Base-by-base conservation (phyloP, 2,329 filamentous ascomycete genomes). In the Pseudocercospora eumusae region DNA sequence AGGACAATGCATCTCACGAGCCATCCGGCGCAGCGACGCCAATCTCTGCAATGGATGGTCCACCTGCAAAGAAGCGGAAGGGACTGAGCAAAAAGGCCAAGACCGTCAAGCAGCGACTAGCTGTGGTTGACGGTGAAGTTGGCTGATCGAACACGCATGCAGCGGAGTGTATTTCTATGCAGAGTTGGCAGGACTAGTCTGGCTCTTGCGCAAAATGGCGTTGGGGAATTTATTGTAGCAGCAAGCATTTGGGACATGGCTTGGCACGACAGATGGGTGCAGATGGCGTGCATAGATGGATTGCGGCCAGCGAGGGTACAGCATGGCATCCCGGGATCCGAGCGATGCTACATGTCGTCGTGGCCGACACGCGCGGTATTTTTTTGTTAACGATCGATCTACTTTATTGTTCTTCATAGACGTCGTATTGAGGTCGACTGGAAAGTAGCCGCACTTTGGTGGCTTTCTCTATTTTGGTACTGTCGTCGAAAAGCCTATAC, bases 21-120 rank as follows among this genome's bases (percentile, higher is more conserved):
- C 86, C 87, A 23, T 96, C 91, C 2, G 95, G 93, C 36, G 88
- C 92, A 0, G 92, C 91, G 3, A 97, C 95, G 1, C 93, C 92
- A 0, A 84, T 89, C 10, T 86, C 86, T 55, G 79, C 76, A 3
- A 74, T 75, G 20, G 75, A 74, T 27, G 72, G 69, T 74, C 83
- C 33, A 73, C 76, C 68, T 73, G 77, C 44, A 73, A 81, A 85
- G 78, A 86, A 89, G 80, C 83, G 87, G 75, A 78, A 79, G 67
- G 69, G 78, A 13, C 74, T 79, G 59, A 78, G 75, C 68, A 82
- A 82, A 71, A 82, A 82, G 71, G 80, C 80, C n/a, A 82, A 81
- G 75, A 80, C 79, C 57, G 74, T 80, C 18, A 80, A 80, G 70
- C 79, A 81, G 71, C 74, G 80, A 56, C 74, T 82, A 49, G 80